Evolutionary conservation across 352 stramenopile species (phyloP), one percentile per base, ranked within the genome.

Genomic region (Globisporangium solare): DNA sequence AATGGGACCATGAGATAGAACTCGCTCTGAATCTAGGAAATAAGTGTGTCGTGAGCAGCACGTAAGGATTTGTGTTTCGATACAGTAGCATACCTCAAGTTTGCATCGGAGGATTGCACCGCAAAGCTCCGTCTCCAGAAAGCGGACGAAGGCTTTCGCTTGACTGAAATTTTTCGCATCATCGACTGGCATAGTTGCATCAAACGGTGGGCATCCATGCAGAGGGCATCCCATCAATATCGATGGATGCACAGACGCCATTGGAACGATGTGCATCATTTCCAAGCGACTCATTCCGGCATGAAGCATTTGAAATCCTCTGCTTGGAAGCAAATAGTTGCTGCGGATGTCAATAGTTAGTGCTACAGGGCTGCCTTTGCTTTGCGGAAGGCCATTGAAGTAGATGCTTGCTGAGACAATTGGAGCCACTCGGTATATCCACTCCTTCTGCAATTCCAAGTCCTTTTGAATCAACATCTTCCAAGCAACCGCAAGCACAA

Each of bases 191-290:
- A 15, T 32, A 13, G 47, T 13, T 41, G 27, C 39, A 43, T 11
- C 39, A 43, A 7, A 13, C 39, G 54, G 22, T 1, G 41, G 35
- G 11, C 60, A 37, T 40, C 37, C 67, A 41, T 72, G 61, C 15
- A 83, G 63, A 20, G 73, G 70, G 53, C 68, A 78, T 4, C 73
- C 73, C 12, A 71, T 48, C 8, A 83, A 54, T 37, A 76, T 47
- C 12, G 63, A 60, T 49, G 66, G 56, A 37, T 83, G 65, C 8
- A 83, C 60, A 3, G 70, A 74, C 6, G 53, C 31, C 27, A 78
- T 40, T 12, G 65, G 60, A 22, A 78, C 70, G n/a, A 75, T 50
- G 37, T 79, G 68, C 10, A 68, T 32, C 14, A 70, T 58, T 22
- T 56, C 21, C 18, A 82, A 22, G 18, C 20, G 35, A 6, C 48